Conservation (phyloP, 306 rosid species). For the Acmispon strigosus region DNA sequence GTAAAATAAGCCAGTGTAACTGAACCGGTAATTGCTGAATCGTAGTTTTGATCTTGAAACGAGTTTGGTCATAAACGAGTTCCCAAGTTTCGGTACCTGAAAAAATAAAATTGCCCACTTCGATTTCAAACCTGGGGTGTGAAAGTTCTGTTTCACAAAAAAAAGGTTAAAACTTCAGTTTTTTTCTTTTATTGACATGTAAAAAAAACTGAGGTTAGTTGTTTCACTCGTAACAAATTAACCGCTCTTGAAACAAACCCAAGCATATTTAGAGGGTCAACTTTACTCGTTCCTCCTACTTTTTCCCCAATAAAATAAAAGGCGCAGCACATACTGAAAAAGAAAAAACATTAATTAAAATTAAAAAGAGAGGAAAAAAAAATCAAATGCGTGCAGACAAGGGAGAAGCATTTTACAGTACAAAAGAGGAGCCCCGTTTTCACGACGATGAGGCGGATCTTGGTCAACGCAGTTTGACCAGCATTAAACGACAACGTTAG, state of each 20-base stretch:
- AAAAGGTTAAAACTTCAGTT: too few relatives aligned
- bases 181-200: too few relatives aligned
- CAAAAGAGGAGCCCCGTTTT: constrained; percentile 17
- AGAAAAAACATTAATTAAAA: not conserved
- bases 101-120: constrained; percentile 1
- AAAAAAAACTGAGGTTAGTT: constrained; percentile 14
- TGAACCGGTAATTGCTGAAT: constrained; percentile 3
- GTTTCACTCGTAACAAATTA: constrained; percentile 20
- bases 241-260: constrained; percentile 28
- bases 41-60: constrained; percentile 29
- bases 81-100: constrained; percentile 20
- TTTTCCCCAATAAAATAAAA: too few relatives aligned
- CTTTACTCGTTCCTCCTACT: not conserved
- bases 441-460: constrained; percentile 38
- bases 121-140: constrained; percentile 21
- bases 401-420: constrained; percentile 31
- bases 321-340: not conserved
- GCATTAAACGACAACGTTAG: constrained; percentile 19
- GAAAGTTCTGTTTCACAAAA: not conserved
- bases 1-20: constrained; percentile 18
- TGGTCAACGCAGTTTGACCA: constrained; percentile 67
- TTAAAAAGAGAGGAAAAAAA: not conserved
- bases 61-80: constrained; percentile 14
- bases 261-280: not conserved
- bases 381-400: constrained; percentile 40